Evolutionary conservation across 441 rosid species (phyloP).

Genomic region (Macaranga tanarius): DNA sequence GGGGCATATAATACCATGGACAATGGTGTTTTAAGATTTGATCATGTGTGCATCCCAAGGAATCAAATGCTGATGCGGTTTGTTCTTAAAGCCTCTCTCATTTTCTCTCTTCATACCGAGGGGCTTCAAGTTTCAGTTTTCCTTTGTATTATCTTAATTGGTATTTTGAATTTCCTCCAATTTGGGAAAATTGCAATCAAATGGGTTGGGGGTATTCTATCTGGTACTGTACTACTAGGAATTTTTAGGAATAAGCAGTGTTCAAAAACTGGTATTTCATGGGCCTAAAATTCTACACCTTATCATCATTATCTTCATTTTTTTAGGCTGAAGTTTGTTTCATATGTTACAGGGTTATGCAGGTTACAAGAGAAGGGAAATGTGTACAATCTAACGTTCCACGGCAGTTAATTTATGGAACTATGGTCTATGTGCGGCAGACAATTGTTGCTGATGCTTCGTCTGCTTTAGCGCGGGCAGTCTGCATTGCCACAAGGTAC

Average conservation of each 20-base stretch:
- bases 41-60: conserved; percentile 90
- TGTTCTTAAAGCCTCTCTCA: conserved; percentile 23
- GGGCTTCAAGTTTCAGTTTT: background rate
- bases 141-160: background rate
- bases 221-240: background rate
- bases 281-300: background rate
- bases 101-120: background rate
- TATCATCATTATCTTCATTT: conserved; percentile 7
- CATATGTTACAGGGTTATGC: conserved; percentile 61
- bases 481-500: conserved; percentile 93
- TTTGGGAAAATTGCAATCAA: background rate
- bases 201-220: background rate
- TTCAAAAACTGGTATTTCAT: background rate
- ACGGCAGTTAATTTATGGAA: conserved; percentile 81
- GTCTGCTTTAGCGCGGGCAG: conserved; percentile 80
- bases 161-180: conserved; percentile 6
- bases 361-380: conserved; percentile 91
- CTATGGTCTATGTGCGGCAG: conserved; percentile 89
- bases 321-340: conserved; percentile 16
- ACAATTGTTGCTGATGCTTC: conserved; percentile 87
- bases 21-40: conserved; percentile 86
- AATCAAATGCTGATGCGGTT: conserved; percentile 94
- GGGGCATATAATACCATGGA: conserved; percentile 95
- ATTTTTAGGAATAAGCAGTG: background rate
- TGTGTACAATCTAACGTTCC: conserved; percentile 74